phyloP scores from a whole-genome alignment of 192 early-diverging fungal species.

The Thoreauomyces humboldtii region DNA sequence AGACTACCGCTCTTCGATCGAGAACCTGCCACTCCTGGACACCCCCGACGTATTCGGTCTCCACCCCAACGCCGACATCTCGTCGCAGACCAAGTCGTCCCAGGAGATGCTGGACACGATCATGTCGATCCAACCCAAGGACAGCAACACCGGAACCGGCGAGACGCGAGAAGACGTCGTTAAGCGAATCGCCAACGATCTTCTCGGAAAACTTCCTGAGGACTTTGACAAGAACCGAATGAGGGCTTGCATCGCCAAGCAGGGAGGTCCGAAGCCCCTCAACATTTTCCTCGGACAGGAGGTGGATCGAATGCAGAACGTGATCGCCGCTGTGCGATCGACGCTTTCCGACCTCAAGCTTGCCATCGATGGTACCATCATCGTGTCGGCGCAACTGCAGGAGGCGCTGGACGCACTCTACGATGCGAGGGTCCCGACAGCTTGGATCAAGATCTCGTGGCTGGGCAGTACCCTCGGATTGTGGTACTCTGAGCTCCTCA shows the following conservation, averaged over 20 bases:
- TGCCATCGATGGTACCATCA: slow-evolving; percentile 67
- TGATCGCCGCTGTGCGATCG: slow-evolving; percentile 50
- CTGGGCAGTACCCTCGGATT: slow-evolving; percentile 53
- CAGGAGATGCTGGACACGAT: slow-evolving; percentile 62
- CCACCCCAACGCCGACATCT: slow-evolving; percentile 67
- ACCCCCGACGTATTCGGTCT: slow-evolving; percentile 67
- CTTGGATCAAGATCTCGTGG: slow-evolving; percentile 64
- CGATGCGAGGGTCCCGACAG: slow-evolving; percentile 57
- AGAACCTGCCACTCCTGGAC: slow-evolving; percentile 55
- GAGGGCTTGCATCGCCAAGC: slow-evolving; percentile 50
- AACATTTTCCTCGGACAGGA: slow-evolving; percentile 67
- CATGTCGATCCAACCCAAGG: slow-evolving; percentile 69
- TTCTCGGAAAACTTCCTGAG: slow-evolving; percentile 58
- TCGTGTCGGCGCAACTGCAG: slow-evolving; percentile 54
- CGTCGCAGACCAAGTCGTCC: slow-evolving; percentile 59
- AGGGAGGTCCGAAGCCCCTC: slow-evolving; percentile 56
- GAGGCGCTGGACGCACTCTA: slow-evolving; percentile 63
- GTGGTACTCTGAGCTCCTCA: slow-evolving; percentile 59
- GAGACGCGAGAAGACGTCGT: slow-evolving; percentile 67
- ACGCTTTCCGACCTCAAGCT: slow-evolving; percentile 60
- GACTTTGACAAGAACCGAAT: slow-evolving; percentile 58
- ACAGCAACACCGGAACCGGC: slow-evolving; percentile 52
- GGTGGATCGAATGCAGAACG: slow-evolving; percentile 63
- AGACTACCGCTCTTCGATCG: slow-evolving; percentile 60
- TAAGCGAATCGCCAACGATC: slow-evolving; percentile 58